Percentiles rank a stretch among this genome's conserved stretches.
These are phyloP conservation scores for Fusarium caatingaense DNA, from an alignment of 2,329 filamentous ascomycete species.

Conservation along the genomic window DNA sequence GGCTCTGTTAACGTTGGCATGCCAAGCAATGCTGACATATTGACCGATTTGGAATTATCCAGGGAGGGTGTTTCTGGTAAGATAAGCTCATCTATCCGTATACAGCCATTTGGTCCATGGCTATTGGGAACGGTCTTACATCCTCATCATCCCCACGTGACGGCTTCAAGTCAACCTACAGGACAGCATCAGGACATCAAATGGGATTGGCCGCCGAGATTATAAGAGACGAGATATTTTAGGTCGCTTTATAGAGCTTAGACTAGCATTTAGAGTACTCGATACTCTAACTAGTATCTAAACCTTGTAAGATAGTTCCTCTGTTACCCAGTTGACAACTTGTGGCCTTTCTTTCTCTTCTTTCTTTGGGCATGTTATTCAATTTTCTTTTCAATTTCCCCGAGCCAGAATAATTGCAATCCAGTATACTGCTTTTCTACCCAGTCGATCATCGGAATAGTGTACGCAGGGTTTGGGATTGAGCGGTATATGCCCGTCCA, in stretches of 20 bases:
- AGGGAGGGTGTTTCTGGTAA: background rate
- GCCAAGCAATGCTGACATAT: conserved; percentile 3
- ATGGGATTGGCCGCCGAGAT: background rate
- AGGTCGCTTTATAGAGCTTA: background rate
- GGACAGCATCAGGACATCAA: background rate
- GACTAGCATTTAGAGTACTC: background rate
- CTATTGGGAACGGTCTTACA: background rate
- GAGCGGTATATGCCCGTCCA: no score
- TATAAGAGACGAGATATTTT: background rate
- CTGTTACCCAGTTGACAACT: background rate
- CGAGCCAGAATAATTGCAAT: background rate
- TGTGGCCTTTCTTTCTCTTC: background rate
- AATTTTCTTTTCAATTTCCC: background rate
- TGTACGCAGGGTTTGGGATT: no score
- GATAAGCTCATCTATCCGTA: background rate
- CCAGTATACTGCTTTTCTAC: no score
- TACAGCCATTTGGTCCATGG: background rate
- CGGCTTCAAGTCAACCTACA: background rate
- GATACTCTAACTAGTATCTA: background rate
- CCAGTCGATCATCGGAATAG: background rate
- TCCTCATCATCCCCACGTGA: background rate
- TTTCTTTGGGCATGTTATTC: no score
- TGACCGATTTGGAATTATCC: background rate
- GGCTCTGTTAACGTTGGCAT: background rate
- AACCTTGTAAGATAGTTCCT: background rate